Evolutionary conservation across 164 flowering plant genomes (phyloP), one percentile per base, ranked within the genome.

Genomic region (Aristolochia fimbriata): DNA sequence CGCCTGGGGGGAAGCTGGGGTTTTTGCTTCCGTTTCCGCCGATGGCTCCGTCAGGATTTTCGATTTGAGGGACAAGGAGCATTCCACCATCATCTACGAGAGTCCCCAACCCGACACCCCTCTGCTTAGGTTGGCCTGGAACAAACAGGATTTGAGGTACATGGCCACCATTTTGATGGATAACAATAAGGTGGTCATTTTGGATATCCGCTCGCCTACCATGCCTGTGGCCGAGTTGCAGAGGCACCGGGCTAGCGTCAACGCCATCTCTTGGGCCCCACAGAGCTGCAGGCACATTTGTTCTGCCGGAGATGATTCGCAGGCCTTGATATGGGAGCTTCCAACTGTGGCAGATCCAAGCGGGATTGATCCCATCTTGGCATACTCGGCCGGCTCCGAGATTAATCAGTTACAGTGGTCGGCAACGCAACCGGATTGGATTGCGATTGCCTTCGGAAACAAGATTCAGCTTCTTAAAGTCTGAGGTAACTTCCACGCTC

Each of bases 371-470:
- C 97, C 97, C 0, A 71, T 82, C 62, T 73, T 85, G 5, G 70
- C 81, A 64, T 90, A 80, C 70, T 58, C 81, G 5, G 91, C 97
- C 31, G 79, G 75, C 8, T 68, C 83, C 3, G 95, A 85, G 66
- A 85, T 90, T 69, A 87, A 90, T 47, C 97, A 90, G 79, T 62
- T 87, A 57, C 91, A 87, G 74, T 90, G 97, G 97, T 81, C 95
- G 0, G 68, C 82, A 0, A 66, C 80, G 0, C 83, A 71, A 74
- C 95, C 97, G 25, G 95, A 90, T 47, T 87, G 97, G 97, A 80
- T 90, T 67, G 88, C 79, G 6, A 76, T 90, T 51, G 87, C 93
- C 0, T 85, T 87, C 53, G 68, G 83, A 0, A 77, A 76, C 64
- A 90, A 85, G 69, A 59, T 85, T 85, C 97, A 90, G 85, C 76